Percentiles rank a stretch among this genome's conserved stretches.
Evolutionary conservation across 257 asterid genomes (phyloP).

Genomic region (Fraxinus excelsior): DNA sequence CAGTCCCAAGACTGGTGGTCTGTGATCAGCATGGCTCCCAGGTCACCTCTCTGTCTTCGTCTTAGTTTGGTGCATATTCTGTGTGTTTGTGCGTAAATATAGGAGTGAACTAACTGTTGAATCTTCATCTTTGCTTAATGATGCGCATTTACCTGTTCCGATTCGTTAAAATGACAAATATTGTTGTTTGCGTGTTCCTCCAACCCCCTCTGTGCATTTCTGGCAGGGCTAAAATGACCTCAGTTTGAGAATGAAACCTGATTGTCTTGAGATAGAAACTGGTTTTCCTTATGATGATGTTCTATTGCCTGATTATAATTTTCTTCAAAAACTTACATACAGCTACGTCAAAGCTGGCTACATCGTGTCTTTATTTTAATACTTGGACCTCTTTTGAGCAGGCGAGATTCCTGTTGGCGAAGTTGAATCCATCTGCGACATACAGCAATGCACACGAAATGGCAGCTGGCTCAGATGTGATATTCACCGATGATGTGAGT

Average conservation of each 20-base stretch:
- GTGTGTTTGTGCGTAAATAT: neutral
- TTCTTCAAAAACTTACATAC: neutral
- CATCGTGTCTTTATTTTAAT: neutral
- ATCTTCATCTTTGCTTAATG: neutral
- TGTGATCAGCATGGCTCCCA: slow-evolving; percentile 99
- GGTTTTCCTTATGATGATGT: neutral
- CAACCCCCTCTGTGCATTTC: neutral
- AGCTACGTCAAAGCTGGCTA: neutral
- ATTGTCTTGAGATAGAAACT: neutral
- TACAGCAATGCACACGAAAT: slow-evolving; percentile 78
- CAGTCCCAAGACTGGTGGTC: slow-evolving; percentile 91
- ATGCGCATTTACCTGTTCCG: neutral
- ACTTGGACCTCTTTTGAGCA: slow-evolving; percentile 36
- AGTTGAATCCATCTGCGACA: slow-evolving; percentile 96
- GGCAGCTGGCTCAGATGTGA: slow-evolving; percentile 80
- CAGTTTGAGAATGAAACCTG: neutral
- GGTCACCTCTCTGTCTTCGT: slow-evolving; percentile 43
- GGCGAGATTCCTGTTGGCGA: slow-evolving; percentile 97
- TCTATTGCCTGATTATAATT: neutral
- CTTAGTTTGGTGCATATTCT: slow-evolving; percentile 1
- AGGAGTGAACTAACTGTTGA: neutral
- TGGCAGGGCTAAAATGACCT: neutral
- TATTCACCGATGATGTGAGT: slow-evolving; percentile 94
- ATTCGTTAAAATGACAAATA: neutral
- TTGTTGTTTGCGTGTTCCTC: neutral